Evolutionary conservation across 2,329 filamentous ascomycete species (phyloP).

Genomic region (Penicillium sp.): DNA sequence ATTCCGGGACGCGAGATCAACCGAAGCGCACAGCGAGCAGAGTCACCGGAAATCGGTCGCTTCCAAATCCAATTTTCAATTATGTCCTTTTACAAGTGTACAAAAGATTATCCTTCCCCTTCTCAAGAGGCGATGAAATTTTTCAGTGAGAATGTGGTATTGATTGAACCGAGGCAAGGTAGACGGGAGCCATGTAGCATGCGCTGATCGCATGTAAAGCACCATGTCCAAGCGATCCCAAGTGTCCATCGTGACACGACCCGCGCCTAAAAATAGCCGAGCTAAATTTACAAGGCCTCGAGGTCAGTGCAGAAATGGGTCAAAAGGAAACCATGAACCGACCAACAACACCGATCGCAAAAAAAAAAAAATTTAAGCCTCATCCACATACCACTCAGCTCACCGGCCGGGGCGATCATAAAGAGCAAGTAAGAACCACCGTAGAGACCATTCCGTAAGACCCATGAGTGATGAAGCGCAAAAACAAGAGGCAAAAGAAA

Average conservation of each 20-base stretch:
- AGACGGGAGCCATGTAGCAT: not conserved
- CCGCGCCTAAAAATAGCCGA: not conserved
- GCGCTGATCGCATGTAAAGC: not conserved
- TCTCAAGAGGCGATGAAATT: not conserved
- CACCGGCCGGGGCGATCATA: constrained; percentile 9
- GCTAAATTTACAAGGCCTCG: not conserved
- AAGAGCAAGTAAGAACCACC: constrained; percentile 30
- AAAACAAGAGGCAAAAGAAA: constrained; percentile 13
- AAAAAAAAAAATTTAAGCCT: not conserved
- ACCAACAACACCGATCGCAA: not conserved
- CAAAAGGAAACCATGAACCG: not conserved
- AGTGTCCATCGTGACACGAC: not conserved
- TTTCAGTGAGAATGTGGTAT: not conserved
- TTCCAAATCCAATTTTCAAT: no score
- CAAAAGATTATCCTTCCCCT: not conserved
- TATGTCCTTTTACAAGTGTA: no score
- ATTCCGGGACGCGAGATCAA: not conserved
- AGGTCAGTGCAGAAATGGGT: not conserved
- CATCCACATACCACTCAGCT: constrained; percentile 6
- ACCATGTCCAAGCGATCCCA: not conserved
- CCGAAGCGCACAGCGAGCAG: not conserved
- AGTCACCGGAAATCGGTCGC: not conserved
- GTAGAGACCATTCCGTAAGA: constrained; percentile 27
- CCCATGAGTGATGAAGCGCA: constrained; percentile 19
- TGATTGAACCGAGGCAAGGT: not conserved